Conservation (phyloP, 306 rosid genomes). For the Prinsepia uniflora region DNA sequence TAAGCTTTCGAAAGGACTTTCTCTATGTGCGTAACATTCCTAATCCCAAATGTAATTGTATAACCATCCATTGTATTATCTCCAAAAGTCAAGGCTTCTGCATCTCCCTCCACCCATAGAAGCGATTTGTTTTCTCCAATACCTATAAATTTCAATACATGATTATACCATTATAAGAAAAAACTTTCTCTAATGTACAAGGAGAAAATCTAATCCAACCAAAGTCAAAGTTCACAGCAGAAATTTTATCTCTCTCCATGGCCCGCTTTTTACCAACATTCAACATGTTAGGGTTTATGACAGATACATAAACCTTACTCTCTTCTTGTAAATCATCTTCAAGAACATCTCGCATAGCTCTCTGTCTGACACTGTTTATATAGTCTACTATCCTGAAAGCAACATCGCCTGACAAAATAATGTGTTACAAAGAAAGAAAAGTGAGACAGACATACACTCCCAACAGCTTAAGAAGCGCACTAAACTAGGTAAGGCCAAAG, state of each 20-base stretch:
- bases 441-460: not conserved
- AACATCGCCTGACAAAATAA: constrained; percentile 73
- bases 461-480: not conserved
- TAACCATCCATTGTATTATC: constrained; percentile 90
- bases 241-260: constrained; percentile 56
- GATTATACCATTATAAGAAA: constrained; percentile 28
- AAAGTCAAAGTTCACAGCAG: constrained; percentile 1
- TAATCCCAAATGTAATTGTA: constrained; percentile 93
- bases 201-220: not conserved
- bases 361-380: constrained; percentile 59
- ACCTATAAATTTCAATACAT: constrained; percentile 43
- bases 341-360: constrained; percentile 47
- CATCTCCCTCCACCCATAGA: constrained; percentile 85
- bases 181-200: constrained; percentile 13
- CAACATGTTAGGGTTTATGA: constrained; percentile 84
- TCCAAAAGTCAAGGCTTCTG: constrained; percentile 64
- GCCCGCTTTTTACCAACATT: constrained; percentile 78
- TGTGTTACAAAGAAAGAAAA: not conserved
- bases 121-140: constrained; percentile 68
- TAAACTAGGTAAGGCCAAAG: not conserved
- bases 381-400: constrained; percentile 82
- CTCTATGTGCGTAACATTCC: constrained; percentile 95
- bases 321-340: constrained; percentile 56
- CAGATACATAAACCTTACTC: constrained; percentile 78
- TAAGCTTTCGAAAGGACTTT: constrained; percentile 76